These are phyloP conservation scores for Suillus plorans DNA, from an alignment of 768 basidiomycete species.

Conservation along the genomic window DNA sequence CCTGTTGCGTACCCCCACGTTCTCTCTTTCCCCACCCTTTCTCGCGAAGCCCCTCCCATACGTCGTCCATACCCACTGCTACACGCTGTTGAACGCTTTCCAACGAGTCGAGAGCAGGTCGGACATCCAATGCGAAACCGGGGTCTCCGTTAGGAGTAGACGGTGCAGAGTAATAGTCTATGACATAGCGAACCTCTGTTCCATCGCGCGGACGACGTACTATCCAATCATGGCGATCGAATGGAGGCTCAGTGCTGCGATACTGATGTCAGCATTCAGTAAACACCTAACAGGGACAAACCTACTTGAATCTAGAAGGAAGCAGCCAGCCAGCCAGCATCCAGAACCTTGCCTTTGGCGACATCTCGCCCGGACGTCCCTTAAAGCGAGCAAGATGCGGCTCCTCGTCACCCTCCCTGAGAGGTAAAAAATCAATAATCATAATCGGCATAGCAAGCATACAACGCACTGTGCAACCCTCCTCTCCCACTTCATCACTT, in stretches of 20 bases:
- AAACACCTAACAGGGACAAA: constrained; percentile 10
- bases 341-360: constrained; percentile 90
- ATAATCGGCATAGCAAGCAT: neutral
- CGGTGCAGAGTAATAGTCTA: constrained; percentile 97
- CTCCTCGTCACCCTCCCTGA: constrained; percentile 54
- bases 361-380: constrained; percentile 89
- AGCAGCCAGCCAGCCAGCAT: constrained; percentile 87
- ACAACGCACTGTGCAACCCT: constrained; percentile 36
- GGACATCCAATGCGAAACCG: constrained; percentile 92
- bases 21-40: constrained; percentile 25
- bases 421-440: constrained; percentile 8
- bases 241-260: constrained; percentile 82
- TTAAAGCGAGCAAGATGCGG: constrained; percentile 81
- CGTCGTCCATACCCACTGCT: constrained; percentile 63
- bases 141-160: constrained; percentile 88
- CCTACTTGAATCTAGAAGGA: constrained; percentile 88
- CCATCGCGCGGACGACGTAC: constrained; percentile 78
- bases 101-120: constrained; percentile 89
- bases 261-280: constrained; percentile 5
- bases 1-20: neutral
- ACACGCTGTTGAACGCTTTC: constrained; percentile 76
- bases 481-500: constrained; percentile 93
- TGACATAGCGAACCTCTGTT: constrained; percentile 90
- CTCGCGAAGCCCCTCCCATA: constrained; percentile 48
- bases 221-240: constrained; percentile 98